Conservation (phyloP, 257 asterid genomes). For the Orobanche coerulescens region DNA sequence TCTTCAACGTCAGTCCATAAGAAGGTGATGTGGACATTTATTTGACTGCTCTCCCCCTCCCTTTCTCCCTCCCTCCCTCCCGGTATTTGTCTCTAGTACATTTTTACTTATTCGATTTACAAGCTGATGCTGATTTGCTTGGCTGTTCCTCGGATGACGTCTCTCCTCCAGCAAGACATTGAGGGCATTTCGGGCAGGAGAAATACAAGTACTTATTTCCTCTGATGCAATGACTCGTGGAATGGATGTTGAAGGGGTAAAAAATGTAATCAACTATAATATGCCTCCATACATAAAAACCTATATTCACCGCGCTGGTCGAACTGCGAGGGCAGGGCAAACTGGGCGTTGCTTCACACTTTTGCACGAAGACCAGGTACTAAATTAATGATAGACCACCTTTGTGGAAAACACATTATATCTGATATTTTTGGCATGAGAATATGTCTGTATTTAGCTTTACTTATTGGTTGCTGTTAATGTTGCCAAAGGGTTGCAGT, state of each 20-base stretch:
- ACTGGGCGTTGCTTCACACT: constrained; percentile 73
- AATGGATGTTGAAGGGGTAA: constrained; percentile 90
- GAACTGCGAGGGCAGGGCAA: constrained; percentile 91
- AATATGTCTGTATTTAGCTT: neutral
- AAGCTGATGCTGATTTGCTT: neutral
- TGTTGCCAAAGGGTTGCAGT: too few species aligned
- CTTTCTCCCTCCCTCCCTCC: neutral
- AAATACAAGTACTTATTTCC: constrained; percentile 62
- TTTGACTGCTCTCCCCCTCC: neutral
- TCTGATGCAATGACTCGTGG: constrained; percentile 95
- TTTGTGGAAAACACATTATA: neutral
- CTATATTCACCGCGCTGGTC: constrained; percentile 84
- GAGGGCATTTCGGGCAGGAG: constrained; percentile 69
- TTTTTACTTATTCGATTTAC: neutral
- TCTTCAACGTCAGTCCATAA: constrained; percentile 67
- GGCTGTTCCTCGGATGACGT: constrained; percentile 8
- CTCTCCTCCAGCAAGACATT: constrained; percentile 55
- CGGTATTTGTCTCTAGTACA: too few species aligned
- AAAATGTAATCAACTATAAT: constrained; percentile 75
- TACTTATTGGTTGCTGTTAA: neutral
- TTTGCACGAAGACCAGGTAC: constrained; percentile 64
- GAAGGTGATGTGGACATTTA: constrained; percentile 48
- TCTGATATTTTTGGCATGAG: neutral
- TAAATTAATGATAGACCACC: neutral
- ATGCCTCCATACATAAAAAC: constrained; percentile 73